phyloP scores from a whole-genome alignment of 305 asterid species.

The Plantago coronopus region DNA sequence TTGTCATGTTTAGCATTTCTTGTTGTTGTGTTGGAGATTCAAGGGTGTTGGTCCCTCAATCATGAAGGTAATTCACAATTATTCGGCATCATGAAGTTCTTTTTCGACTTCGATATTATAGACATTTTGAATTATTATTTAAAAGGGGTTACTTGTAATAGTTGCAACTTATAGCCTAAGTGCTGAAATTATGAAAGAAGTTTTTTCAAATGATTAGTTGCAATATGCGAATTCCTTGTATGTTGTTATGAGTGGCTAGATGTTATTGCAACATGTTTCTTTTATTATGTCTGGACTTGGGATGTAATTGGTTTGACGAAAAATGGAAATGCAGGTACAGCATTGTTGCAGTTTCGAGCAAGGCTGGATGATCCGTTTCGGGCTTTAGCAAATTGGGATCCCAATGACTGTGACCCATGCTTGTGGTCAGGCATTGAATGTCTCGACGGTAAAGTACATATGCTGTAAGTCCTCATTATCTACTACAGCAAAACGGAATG shows the following conservation, averaged over 20 bases:
- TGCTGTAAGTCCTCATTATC: conserved; percentile 52
- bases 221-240: too few relatives aligned
- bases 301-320: neutral
- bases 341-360: conserved; percentile 56
- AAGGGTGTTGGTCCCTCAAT: conserved; percentile 57
- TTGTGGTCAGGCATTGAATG: conserved; percentile 79
- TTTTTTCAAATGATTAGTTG: too few relatives aligned
- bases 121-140: too few relatives aligned
- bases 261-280: neutral
- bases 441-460: conserved; percentile 60
- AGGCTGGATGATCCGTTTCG: conserved; percentile 63
- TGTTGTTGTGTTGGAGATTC: conserved; percentile 43
- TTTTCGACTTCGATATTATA: neutral
- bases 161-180: too few relatives aligned
- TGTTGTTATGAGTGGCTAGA: neutral
- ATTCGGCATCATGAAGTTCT: neutral
- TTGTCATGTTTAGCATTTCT: conserved; percentile 36
- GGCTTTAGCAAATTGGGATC: conserved; percentile 63
- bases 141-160: too few relatives aligned
- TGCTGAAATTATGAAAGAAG: too few relatives aligned
- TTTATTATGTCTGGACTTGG: neutral
- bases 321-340: conserved; percentile 52
- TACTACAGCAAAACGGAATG: neutral
- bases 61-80: conserved; percentile 55
- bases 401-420: conserved; percentile 64